Base-by-base conservation (phyloP, 2,329 filamentous ascomycete species). In the Ceratocystis eucalypticola region DNA sequence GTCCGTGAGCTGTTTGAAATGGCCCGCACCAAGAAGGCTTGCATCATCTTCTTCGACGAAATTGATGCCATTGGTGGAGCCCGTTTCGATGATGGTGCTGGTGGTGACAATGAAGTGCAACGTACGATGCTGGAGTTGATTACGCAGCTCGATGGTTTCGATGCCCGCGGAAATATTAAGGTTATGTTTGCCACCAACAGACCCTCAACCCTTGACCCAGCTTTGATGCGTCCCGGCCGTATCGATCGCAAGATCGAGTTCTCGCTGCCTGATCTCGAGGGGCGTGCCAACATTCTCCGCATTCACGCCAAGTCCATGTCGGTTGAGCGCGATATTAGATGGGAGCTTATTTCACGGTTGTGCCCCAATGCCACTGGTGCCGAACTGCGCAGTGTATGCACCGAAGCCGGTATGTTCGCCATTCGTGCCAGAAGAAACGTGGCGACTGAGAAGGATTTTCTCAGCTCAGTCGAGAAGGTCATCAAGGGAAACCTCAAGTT, bases 281-380 rank as follows among this genome's bases (percentile, higher is more conserved):
- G 94, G 64, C 88, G 94, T 71, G 94, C 94, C 74, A 97, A 96
- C 78, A 97, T 99, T 74, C 84, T 99, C 57, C 89, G 94, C 63
- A 99, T 99, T 73, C 94, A 97, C 80, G 94, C 94, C 72, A 99
- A 97, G 88, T 96, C 90, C 75, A 99, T 99, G 94, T 96, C 91
- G 20, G 94, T 99, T 46, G 94, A 99, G 83, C 86, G 94, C 65
- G 94, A 99, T 74, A 99, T 99, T 73, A 86, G 94, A 78, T 99
- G 94, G 94, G 94, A 99, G 80, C 84, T 99, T 70, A 97, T 99
- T 74, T 96, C 92, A 22, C 88, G 94, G 72, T 82, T 99, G 70
- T 99, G 94, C 79, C 94, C 94, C 71, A 99, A 99, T 78, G 89
- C 92, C 65, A 99, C 94, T 0, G 94, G 94, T 79, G 94, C 94